Evolutionary conservation across 2,329 filamentous ascomycete genomes (phyloP), one percentile per base, ranked within the genome.

Genomic region (Aspergillus sergii): DNA sequence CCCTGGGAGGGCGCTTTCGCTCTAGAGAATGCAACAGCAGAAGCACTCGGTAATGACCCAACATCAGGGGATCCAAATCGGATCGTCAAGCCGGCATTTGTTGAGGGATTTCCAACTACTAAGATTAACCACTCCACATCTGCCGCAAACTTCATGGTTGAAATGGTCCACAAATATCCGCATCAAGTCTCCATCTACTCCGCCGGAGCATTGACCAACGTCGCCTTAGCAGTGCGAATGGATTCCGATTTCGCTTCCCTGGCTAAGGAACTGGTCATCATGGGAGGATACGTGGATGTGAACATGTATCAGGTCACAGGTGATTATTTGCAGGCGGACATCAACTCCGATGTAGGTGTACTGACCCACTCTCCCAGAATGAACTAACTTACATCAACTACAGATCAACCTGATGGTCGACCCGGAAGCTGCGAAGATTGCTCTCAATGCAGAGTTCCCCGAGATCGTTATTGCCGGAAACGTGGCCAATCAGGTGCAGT

Each of bases 361-460:
- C 67, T 36, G 63, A 71, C 55, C 12, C 28, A 10, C 36, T 32
- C 32, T 39, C 14, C 26, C 21, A 16, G 16, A 28, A 14, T 11
- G 64, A 69, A n/a, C 70, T 72, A 58, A 74, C 11, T 48, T 14
- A 48, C 23, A 16, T 19, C 65, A 71, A 82, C 12, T 53, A 7
- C 21, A 72, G 68, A 82, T 84, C 69, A 85, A 84, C 70, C 70
- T 84, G 2, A 84, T 83, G 75, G 79, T 83, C 46, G 82, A 85
- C 58, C 82, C 83, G 1, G 82, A 85, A 70, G 81, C 78, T 3
- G 74, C 81, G 21, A 83, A 84, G 65, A 83, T 84, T 57, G 81
- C 81, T 0, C 67, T 85, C 21, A 82, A 78, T 1, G 81, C 83
- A 8, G 69, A 76, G 34, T 85, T 83, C 66, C 80, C 80, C 8